Base-by-base conservation (phyloP, 139 green algal species). In the Microglena sp. region DNA sequence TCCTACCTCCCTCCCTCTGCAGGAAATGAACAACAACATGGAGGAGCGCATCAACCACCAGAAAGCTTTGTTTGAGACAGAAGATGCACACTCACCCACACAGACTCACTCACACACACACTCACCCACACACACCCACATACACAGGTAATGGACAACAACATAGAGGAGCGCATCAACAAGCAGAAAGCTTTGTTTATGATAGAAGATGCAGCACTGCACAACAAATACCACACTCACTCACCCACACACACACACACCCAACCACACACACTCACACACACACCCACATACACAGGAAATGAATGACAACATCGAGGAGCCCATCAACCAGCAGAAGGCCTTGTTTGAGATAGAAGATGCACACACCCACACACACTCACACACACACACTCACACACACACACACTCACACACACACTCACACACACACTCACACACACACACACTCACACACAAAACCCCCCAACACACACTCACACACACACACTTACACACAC, bases 151-250 rank as follows among this genome's bases (percentile, higher is more conserved):
- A 83, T 87, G 68, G 82, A 86, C 45, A 82, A 86, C 45, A 90
- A 89, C 64, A 82, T 87, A 29, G 82, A 89, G 62, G 86, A 90
- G 78, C 75, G 86, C 53, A 85, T 92, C 65, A 92, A 92, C 70
- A 60, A 89, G 55, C 77, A 83, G 61, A 87, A 90, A 58, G 82
- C 76, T 18, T 63, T 92, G 58, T 89, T 86, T 66, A 83, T 90
- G 74, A 79, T 89, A 15, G 80, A 91, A 70, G 86, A 89, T 55
- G 66, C 81, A 45, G n/a, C n/a, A n/a, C n/a, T n/a, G n/a, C n/a
- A n/a, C n/a, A n/a, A n/a, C n/a, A n/a, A n/a, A n/a, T n/a, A n/a
- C n/a, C n/a, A n/a, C n/a, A n/a, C n/a, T n/a, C n/a, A n/a, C n/a
- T n/a, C n/a, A n/a, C n/a, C n/a, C n/a, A n/a, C n/a, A n/a, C n/a